Base-by-base conservation (phyloP, 108 stramenopile species). In the Fistulifera pelliculosa region DNA sequence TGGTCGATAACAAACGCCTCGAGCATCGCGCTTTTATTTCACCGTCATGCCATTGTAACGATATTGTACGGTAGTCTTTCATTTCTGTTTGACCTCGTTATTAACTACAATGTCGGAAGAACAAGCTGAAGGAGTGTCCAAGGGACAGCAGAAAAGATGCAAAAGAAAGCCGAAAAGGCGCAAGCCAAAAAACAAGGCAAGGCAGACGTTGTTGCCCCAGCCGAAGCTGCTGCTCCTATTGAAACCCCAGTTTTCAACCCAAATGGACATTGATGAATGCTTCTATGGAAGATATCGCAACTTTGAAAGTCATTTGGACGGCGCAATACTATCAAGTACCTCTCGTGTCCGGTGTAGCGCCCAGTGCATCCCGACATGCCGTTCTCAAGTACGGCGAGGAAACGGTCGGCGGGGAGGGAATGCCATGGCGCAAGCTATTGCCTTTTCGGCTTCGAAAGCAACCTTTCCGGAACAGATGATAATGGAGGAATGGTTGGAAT, bases 401-500 rank as follows among this genome's bases (percentile, higher is more conserved):
- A 45, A 57, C 73, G 25, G 56, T 82, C 28, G 71, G 68, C 4
- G 87, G 85, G 89, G 85, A 0, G 90, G 90, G 5, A 93, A 93
- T 49, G 80, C 75, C 52, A 87, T 88, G 56, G 59, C 66, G 70
- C 82, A 82, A 61, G 85, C 87, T 1, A 17, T 47, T n/a, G 21
- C 16, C 5, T 17, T 45, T 17, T 22, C 31, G 31, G 15, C 45
- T 18, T 12, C 16, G 6, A 27, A 27, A 5, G 4, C 3, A 13
- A 28, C 51, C 16, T 16, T 52, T 13, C n/a, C 61, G 27, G 54
- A 55, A 26, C 41, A 45, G 1, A 54, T 68, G 21, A 39, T 56
- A 5, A 67, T 75, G 38, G 90, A 93, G 54, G 87, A 93, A 42
- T 87, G 84, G 84, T 74, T 84, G 45, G 90, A 93, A 60, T 74